Evolutionary conservation across 2,329 filamentous ascomycete genomes (phyloP).

Genomic region (Cladosporium sp.): DNA sequence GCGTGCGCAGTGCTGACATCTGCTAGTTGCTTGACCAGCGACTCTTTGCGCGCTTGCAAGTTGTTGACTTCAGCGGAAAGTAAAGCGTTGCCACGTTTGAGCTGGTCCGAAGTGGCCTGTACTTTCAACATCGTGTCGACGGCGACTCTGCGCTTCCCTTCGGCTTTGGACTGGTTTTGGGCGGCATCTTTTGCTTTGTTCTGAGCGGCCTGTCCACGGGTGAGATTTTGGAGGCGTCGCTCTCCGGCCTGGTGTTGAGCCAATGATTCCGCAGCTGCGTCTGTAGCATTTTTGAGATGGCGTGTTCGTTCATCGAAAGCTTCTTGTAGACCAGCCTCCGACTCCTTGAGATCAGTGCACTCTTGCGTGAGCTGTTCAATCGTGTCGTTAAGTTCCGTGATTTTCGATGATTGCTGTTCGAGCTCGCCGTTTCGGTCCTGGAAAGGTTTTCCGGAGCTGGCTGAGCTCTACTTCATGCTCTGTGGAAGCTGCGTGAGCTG

Average conservation of each 20-base stretch:
- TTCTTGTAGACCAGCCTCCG: background rate
- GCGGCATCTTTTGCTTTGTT: background rate
- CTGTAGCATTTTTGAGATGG: background rate
- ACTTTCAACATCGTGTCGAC: no score
- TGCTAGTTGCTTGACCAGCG: no score
- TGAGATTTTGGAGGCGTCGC: background rate
- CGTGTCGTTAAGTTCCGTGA: background rate
- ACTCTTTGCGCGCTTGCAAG: no score
- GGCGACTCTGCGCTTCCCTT: background rate
- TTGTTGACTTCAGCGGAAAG: no score
- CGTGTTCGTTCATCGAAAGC: background rate
- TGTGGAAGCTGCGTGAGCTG: background rate
- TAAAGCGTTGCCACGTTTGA: no score
- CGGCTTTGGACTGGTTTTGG: background rate
- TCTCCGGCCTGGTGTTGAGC: background rate
- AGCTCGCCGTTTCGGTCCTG: background rate
- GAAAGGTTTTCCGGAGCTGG: background rate
- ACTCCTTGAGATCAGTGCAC: background rate
- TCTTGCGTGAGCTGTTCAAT: background rate
- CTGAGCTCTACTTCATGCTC: background rate
- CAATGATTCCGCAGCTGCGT: background rate
- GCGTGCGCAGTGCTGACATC: no score
- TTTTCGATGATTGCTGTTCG: background rate
- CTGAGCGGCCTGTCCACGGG: background rate
- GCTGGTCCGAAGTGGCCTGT: no score